These are phyloP conservation scores for Phaeotremella skinneri DNA, from an alignment of 768 basidiomycete species.

Conservation along the genomic window DNA sequence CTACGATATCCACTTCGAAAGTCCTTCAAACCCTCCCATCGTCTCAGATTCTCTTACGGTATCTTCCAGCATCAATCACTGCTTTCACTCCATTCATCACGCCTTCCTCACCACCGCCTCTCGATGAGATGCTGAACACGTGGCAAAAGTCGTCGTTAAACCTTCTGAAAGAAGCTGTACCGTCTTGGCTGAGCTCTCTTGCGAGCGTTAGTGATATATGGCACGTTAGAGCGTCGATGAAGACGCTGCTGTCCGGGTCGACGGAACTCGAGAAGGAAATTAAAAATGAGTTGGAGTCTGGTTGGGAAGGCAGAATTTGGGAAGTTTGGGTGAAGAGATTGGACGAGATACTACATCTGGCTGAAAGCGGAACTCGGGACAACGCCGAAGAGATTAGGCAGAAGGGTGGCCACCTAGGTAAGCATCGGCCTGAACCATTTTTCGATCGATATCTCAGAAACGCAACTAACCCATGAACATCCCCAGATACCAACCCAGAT, in stretches of 20 bases:
- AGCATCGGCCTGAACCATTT: background rate
- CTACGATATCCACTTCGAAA: constrained; percentile 67
- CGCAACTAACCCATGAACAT: background rate
- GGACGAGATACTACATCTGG: constrained; percentile 15
- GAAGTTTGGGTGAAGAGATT: constrained; percentile 32
- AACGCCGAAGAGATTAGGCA: constrained; percentile 11
- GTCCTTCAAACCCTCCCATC: constrained; percentile 74
- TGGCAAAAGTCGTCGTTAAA: constrained; percentile 28
- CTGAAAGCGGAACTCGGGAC: constrained; percentile 14
- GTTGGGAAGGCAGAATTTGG: constrained; percentile 30
- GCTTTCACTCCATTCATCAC: constrained; percentile 85
- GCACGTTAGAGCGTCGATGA: constrained; percentile 19
- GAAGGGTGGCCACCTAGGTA: constrained; percentile 10
- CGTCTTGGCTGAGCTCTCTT: constrained; percentile 32
- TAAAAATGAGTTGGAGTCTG: constrained; percentile 23
- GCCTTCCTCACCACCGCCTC: constrained; percentile 60
- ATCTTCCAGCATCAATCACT: constrained; percentile 68
- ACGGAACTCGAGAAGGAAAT: constrained; percentile 27
- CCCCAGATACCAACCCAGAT: constrained; percentile 18
- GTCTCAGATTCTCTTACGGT: constrained; percentile 68
- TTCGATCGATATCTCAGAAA: too few relatives aligned
- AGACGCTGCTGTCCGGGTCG: constrained; percentile 6
- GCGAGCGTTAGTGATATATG: constrained; percentile 31
- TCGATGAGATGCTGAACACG: constrained; percentile 11
- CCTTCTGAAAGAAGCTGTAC: constrained; percentile 24